Evolutionary conservation across 768 basidiomycete species (phyloP).

Genomic region (Psilocybe subaeruginosa): DNA sequence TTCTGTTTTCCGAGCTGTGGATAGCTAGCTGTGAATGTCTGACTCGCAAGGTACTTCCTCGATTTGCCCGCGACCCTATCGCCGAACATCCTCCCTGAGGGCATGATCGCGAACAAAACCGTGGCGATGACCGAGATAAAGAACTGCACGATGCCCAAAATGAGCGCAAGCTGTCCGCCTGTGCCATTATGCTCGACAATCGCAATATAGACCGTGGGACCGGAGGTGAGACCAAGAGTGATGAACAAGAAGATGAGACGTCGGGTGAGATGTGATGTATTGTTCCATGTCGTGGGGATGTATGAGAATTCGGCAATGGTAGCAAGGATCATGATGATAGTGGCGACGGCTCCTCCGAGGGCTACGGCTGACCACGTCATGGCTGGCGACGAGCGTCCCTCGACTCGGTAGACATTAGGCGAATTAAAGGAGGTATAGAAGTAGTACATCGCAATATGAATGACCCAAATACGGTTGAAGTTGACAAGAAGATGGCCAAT

Average conservation of each 20-base stretch:
- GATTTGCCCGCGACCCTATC: slow-evolving; percentile 95
- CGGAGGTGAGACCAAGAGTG: slow-evolving; percentile 88
- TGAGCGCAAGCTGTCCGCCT: slow-evolving; percentile 77
- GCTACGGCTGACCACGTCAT: slow-evolving; percentile 94
- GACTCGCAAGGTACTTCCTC: slow-evolving; percentile 95
- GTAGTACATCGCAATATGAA: slow-evolving; percentile 93
- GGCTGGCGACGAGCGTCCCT: slow-evolving; percentile 64
- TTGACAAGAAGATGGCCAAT: slow-evolving; percentile 98
- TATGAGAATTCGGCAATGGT: slow-evolving; percentile 96
- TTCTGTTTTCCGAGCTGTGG: slow-evolving; percentile 64
- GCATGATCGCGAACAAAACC: slow-evolving; percentile 87
- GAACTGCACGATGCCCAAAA: slow-evolving; percentile 96
- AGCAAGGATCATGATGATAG: slow-evolving; percentile 93
- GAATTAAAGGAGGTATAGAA: slow-evolving; percentile 97
- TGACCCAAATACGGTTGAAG: slow-evolving; percentile 99
- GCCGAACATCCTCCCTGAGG: slow-evolving; percentile 98
- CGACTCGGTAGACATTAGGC: slow-evolving; percentile 75
- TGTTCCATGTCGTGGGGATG: slow-evolving; percentile 99
- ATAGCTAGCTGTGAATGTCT: slow-evolving; percentile 98
- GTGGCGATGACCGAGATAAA: slow-evolving; percentile 89
- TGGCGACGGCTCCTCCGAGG: slow-evolving; percentile 95
- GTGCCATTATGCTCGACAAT: slow-evolving; percentile 73
- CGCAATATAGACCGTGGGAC: slow-evolving; percentile 94
- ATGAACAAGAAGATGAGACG: slow-evolving; percentile 88
- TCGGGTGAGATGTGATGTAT: slow-evolving; percentile 93